Evolutionary conservation across 441 rosid genomes (phyloP).

Genomic region (Pelargonium australe): DNA sequence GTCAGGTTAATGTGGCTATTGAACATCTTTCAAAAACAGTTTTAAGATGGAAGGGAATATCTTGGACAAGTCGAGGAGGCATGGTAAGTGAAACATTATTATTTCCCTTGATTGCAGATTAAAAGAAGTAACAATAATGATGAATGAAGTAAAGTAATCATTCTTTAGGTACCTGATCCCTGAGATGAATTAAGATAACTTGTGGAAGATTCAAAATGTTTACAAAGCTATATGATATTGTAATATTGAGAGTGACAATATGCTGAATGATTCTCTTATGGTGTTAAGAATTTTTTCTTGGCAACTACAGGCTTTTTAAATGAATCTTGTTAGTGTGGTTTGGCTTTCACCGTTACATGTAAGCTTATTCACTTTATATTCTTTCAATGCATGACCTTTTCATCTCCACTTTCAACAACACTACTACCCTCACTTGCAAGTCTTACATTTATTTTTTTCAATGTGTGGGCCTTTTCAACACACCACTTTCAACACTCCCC

Average conservation of each 20-base stretch:
- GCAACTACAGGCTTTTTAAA: conserved; percentile 9
- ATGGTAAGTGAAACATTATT: conserved; percentile 36
- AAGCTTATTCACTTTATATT: too few species aligned
- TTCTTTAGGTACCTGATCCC: background rate
- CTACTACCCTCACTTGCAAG: too few species aligned
- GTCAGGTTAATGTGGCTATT: conserved; percentile 48
- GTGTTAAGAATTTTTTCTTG: background rate
- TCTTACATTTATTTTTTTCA: too few species aligned
- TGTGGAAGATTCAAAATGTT: background rate
- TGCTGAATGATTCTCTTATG: conserved; percentile 6
- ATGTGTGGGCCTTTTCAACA: too few species aligned
- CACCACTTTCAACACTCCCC: too few species aligned
- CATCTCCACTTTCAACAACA: too few species aligned
- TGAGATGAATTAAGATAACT: background rate
- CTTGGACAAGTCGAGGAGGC: conserved; percentile 76
- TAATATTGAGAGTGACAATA: background rate
- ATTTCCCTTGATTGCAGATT: background rate
- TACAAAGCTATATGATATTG: background rate
- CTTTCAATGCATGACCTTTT: too few species aligned
- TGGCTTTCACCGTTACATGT: too few species aligned
- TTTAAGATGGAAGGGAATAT: conserved; percentile 56
- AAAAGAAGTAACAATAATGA: background rate
- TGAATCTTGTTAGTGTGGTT: background rate
- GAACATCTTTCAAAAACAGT: conserved; percentile 38
- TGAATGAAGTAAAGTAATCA: background rate